phyloP scores from a whole-genome alignment of 768 basidiomycete genomes.

The Amanita polypyramis region DNA sequence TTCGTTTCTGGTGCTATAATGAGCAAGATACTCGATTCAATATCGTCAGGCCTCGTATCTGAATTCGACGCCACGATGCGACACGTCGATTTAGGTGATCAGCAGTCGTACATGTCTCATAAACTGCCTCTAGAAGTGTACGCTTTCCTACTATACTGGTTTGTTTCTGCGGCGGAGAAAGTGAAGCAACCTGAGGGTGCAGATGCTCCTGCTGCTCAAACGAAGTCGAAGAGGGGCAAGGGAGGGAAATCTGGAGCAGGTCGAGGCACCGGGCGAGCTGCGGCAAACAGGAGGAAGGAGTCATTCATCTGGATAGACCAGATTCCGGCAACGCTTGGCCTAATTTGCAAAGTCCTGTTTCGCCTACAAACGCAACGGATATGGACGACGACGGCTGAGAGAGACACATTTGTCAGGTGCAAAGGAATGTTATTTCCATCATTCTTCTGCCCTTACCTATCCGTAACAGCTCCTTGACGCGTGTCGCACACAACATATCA shows the following conservation, averaged over 20 bases:
- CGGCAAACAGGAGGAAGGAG: conserved; percentile 33
- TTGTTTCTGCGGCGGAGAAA: conserved; percentile 72
- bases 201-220: conserved; percentile 34
- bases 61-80: conserved; percentile 64
- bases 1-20: conserved; percentile 54
- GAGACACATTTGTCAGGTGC: conserved; percentile 79
- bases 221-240: conserved; percentile 44
- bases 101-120: conserved; percentile 49
- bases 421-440: conserved; percentile 17
- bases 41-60: conserved; percentile 62
- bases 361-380: conserved; percentile 61
- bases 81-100: conserved; percentile 62
- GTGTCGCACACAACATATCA: conserved; percentile 77
- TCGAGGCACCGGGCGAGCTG: conserved; percentile 21
- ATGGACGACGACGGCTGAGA: conserved; percentile 82
- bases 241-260: conserved; percentile 43
- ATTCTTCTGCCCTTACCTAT: background rate
- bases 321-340: conserved; percentile 54
- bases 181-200: conserved; percentile 44
- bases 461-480: conserved; percentile 65
- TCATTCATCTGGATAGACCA: conserved; percentile 75
- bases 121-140: conserved; percentile 81
- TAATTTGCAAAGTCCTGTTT: conserved; percentile 62
- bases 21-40: conserved; percentile 81
- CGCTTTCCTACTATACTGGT: conserved; percentile 89